Evolutionary conservation across 2,329 filamentous ascomycete genomes (phyloP).

Genomic region (Lachnum nothofagi): DNA sequence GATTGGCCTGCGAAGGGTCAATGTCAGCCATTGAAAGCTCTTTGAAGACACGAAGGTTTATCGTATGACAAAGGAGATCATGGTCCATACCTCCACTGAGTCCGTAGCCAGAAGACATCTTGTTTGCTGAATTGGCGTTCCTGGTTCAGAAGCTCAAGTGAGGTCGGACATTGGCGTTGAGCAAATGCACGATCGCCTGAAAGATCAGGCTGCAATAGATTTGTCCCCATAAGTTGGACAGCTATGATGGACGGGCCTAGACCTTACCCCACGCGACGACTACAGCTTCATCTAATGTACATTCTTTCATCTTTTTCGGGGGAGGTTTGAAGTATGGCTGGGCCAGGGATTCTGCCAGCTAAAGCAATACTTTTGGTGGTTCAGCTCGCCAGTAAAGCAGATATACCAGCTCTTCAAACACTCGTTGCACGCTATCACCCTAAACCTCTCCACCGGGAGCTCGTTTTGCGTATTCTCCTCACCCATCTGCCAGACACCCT

Average conservation of each 20-base stretch:
- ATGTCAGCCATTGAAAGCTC: constrained; percentile 23
- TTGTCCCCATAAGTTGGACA: constrained; percentile 16
- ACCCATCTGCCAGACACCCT: constrained; percentile 71
- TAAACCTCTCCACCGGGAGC: constrained; percentile 55
- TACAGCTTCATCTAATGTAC: constrained; percentile 5
- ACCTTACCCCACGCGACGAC: constrained; percentile 3
- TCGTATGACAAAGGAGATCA: neutral
- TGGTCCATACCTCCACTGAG: constrained; percentile 66
- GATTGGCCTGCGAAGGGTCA: constrained; percentile 31
- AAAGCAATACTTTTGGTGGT: constrained; percentile 70
- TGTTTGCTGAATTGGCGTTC: constrained; percentile 24
- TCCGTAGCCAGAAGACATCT: constrained; percentile 78
- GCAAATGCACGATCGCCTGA: too few relatives aligned
- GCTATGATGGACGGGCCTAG: constrained; percentile 7
- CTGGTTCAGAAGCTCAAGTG: neutral
- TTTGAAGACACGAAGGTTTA: neutral
- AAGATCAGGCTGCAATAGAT: too few relatives aligned
- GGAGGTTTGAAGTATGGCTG: constrained; percentile 27
- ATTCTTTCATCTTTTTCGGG: constrained; percentile 9
- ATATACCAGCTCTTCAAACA: constrained; percentile 57
- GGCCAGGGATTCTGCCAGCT: constrained; percentile 51
- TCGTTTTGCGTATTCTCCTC: constrained; percentile 67
- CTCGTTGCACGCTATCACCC: constrained; percentile 51
- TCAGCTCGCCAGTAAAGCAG: constrained; percentile 60
- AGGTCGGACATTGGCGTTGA: too few relatives aligned